Evolutionary conservation across 2,329 filamentous ascomycete genomes (phyloP), one percentile per base, ranked within the genome.

Genomic region (Colletotrichum nymphaeae): DNA sequence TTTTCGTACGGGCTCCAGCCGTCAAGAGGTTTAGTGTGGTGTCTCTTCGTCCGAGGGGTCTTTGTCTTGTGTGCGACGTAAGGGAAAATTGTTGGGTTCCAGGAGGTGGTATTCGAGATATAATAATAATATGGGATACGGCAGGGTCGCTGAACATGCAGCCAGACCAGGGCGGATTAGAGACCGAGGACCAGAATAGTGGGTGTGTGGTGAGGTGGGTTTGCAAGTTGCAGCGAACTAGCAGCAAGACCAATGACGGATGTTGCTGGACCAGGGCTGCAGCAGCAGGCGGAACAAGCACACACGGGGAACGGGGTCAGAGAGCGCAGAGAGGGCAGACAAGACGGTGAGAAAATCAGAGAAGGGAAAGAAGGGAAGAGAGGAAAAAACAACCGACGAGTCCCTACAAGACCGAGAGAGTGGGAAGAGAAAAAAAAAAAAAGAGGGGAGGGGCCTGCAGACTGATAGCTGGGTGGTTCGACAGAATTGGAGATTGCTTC

Each of bases 401-500:
- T 58, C 26, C 30, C 30, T 30, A 65, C 63, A 46, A 46, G 22
- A 22, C 63, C 28, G 32, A 59, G 28, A 58, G n/a, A 58, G 26
- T 5, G 30, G 52, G 12, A 32, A 52, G 12, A 32, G 37, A 26
- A 28, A 65, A 70, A 63, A 67, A 42, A 71, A 35, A 24, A 28
- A 28, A 28, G 46, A 22, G 26, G 28, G 60, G 56, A 62, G 52
- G 67, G 22, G n/a, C 58, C 67, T 57, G 67, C 71, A 65, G 37
- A 26, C n/a, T 53, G 67, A 71, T 56, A 66, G 60, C 56, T 73
- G 53, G 58, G 37, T 72, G 68, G 72, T 74, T 72, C 69, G 72
- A 74, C 72, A 72, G 53, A 74, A 58, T 68, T 67, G 58, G 57
- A 72, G 69, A 72, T 72, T 67, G 63, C 63, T 32, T 74, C 67